phyloP scores from a whole-genome alignment of 768 basidiomycete genomes.

The Suillus subalutaceus region DNA sequence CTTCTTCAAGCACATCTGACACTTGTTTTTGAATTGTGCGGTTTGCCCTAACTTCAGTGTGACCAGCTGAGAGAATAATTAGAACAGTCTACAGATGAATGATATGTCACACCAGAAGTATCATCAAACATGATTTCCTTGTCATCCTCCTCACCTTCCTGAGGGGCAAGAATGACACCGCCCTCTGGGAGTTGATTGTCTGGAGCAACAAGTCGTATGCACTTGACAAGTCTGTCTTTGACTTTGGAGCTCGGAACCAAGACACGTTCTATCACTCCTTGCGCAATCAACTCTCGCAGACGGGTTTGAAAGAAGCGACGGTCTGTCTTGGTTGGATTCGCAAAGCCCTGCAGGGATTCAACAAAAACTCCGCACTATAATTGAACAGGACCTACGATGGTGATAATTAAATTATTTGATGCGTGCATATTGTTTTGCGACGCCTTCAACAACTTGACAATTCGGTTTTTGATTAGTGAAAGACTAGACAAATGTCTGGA shows the following conservation, averaged over 20 bases:
- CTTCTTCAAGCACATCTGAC: conserved; percentile 68
- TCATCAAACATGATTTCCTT: conserved; percentile 36
- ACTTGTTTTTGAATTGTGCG: conserved; percentile 80
- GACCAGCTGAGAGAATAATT: conserved; percentile 28
- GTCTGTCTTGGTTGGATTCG: conserved; percentile 72
- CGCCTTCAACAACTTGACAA: conserved; percentile 71
- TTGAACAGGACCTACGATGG: conserved; percentile 55
- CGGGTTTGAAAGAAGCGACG: conserved; percentile 82
- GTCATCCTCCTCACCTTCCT: conserved; percentile 44
- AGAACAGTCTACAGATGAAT: background rate
- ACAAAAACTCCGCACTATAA: conserved; percentile 2
- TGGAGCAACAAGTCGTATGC: conserved; percentile 63
- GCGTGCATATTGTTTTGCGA: conserved; percentile 73
- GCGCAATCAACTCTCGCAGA: conserved; percentile 70
- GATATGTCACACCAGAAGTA: conserved; percentile 31
- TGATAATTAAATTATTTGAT: conserved; percentile 75
- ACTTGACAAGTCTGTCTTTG: conserved; percentile 53
- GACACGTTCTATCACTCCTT: conserved; percentile 76
- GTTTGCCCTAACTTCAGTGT: conserved; percentile 55
- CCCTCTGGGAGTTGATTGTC: conserved; percentile 39
- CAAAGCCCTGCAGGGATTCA: conserved; percentile 60
- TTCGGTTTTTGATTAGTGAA: conserved; percentile 67
- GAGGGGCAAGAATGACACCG: conserved; percentile 34
- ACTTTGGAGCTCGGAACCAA: conserved; percentile 62
- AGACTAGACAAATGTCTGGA: conserved; percentile 77